Percentiles rank a stretch among this genome's conserved stretches.
phyloP scores from a whole-genome alignment of 163 green algal species.

The Scenedesmus sp. region DNA sequence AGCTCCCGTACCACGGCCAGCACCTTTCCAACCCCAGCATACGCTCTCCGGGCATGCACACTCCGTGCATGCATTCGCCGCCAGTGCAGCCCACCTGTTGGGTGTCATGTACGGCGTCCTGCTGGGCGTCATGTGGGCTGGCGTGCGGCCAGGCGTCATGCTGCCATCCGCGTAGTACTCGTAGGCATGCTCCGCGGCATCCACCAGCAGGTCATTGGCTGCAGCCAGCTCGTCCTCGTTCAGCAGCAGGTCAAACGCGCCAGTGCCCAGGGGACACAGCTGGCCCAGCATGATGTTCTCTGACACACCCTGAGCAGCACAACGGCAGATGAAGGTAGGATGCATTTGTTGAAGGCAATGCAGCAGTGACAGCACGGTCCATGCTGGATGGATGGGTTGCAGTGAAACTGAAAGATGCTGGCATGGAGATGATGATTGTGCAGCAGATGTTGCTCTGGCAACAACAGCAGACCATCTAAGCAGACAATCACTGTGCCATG shows the following conservation, averaged over 20 bases:
- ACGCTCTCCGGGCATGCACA: not conserved
- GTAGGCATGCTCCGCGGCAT: constrained; percentile 41
- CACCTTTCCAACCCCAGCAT: not conserved
- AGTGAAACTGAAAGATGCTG: too few species aligned
- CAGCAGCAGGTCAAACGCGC: constrained; percentile 95
- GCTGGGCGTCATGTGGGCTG: constrained; percentile 75
- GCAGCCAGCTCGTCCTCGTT: constrained; percentile 91
- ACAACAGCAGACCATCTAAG: not conserved
- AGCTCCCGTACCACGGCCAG: not conserved
- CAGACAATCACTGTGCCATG: not conserved
- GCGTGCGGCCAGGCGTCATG: constrained; percentile 79
- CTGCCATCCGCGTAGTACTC: constrained; percentile 40
- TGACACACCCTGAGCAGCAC: constrained; percentile 78
- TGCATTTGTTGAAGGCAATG: not conserved
- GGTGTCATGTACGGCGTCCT: constrained; percentile 75
- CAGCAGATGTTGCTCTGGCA: not conserved
- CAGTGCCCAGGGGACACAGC: constrained; percentile 94
- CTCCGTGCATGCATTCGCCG: not conserved
- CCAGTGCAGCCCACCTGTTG: constrained; percentile 31
- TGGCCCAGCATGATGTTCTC: constrained; percentile 99
- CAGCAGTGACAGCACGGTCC: not conserved
- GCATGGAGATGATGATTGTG: not conserved
- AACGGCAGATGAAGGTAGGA: not conserved
- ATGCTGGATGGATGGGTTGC: too few species aligned
- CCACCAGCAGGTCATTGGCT: constrained; percentile 85